Evolutionary conservation across 345 rosid species (phyloP).

Genomic region (Populus alba): DNA sequence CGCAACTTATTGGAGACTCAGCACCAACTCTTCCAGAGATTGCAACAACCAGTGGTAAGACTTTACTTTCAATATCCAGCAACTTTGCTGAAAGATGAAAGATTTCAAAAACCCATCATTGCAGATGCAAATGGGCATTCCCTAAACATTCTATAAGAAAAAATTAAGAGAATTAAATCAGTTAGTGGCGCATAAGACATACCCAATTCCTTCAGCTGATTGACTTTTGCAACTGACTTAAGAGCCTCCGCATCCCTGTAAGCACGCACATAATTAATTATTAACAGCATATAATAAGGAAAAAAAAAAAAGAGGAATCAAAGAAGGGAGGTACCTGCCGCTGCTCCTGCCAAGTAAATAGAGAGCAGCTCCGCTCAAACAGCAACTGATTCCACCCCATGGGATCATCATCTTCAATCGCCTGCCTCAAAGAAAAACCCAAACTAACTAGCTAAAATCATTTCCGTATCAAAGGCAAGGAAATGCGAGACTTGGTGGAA

Average conservation of each 20-base stretch:
- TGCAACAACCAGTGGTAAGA: slow-evolving; percentile 66
- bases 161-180: too few species aligned
- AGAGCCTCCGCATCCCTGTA: slow-evolving; percentile 77
- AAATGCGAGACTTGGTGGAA: neutral
- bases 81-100: slow-evolving; percentile 59
- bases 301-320: neutral
- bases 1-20: slow-evolving; percentile 74
- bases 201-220: slow-evolving; percentile 90
- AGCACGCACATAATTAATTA: neutral
- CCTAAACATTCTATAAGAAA: too few species aligned
- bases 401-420: slow-evolving; percentile 52
- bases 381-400: slow-evolving; percentile 86
- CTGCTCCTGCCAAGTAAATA: slow-evolving; percentile 90
- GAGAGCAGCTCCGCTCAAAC: slow-evolving; percentile 85
- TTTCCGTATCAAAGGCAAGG: neutral
- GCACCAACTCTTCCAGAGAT: slow-evolving; percentile 82
- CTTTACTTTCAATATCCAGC: slow-evolving; percentile 69
- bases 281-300: neutral
- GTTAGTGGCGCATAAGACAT: neutral
- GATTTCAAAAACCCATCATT: slow-evolving; percentile 9
- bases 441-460: neutral
- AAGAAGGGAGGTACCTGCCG: slow-evolving; percentile 52
- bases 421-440: neutral
- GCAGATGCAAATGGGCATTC: neutral
- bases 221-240: slow-evolving; percentile 67